Conservation (phyloP, 2,329 filamentous ascomycete species). For the Colletotrichum cuscutae region DNA sequence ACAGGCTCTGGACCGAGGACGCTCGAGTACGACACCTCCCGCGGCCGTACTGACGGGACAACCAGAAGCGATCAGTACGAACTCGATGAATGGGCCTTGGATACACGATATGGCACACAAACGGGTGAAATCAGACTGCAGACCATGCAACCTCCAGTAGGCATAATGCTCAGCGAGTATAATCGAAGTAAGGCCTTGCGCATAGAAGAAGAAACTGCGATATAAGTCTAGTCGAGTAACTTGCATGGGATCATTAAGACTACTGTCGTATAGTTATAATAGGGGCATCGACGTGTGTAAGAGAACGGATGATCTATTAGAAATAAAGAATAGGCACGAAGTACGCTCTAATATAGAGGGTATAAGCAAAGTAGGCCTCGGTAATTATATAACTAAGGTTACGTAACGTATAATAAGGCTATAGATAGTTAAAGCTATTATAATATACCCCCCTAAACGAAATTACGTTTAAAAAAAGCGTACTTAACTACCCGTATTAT, state of each 20-base stretch:
- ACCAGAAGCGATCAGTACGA: neutral
- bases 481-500: no score
- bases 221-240: neutral
- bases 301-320: no score
- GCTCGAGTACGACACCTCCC: neutral
- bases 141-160: neutral
- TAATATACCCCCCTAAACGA: no score
- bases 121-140: neutral
- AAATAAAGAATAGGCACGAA: no score
- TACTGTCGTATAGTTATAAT: no score
- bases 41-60: neutral
- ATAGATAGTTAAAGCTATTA: no score
- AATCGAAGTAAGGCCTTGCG: neutral
- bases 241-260: neutral
- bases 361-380: no score
- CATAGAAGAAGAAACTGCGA: neutral
- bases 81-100: neutral
- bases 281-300: no score
- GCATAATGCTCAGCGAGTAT: neutral
- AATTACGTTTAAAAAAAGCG: no score
- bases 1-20: neutral
- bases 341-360: no score
- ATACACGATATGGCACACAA: neutral
- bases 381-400: no score
- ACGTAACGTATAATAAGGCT: no score